Evolutionary conservation across 2,329 filamentous ascomycete genomes (phyloP).

Genomic region (Ceratocystis cubensis): DNA sequence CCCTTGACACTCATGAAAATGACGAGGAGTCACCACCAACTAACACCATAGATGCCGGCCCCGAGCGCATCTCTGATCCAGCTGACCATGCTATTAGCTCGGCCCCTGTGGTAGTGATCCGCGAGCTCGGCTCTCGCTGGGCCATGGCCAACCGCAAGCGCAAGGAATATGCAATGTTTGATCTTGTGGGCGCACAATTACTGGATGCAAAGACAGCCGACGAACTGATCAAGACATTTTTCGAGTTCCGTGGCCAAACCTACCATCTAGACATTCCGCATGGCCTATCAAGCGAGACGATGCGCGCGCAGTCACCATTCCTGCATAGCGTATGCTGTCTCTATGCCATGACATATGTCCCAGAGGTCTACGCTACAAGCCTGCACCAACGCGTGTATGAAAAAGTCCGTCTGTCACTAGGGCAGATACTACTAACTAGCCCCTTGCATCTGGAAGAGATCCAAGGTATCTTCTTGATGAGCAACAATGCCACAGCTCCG

Average conservation of each 20-base stretch:
- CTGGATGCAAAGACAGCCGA: conserved; percentile 19
- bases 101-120: conserved; percentile 19
- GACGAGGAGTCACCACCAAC: conserved; percentile 4
- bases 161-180: conserved; percentile 21
- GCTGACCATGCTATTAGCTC: conserved; percentile 20
- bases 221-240: conserved; percentile 19
- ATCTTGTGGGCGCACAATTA: conserved; percentile 12
- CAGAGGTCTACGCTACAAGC: conserved; percentile 20
- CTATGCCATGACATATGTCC: conserved; percentile 29
- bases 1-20: conserved; percentile 10
- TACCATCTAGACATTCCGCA: conserved; percentile 20
- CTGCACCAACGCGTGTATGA: conserved; percentile 31
- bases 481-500: conserved; percentile 24
- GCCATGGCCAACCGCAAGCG: conserved; percentile 20
- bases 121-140: conserved; percentile 19
- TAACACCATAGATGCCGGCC: conserved; percentile 10
- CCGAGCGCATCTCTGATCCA: conserved; percentile 19
- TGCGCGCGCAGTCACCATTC: conserved; percentile 30
- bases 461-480: conserved; percentile 32
- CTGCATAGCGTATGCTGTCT: conserved; percentile 32
- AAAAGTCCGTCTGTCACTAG: conserved; percentile 30
- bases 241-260: conserved; percentile 19
- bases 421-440: conserved; percentile 31
- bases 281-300: conserved; percentile 21
- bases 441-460: conserved; percentile 33